A percentile compares a stretch with the other conserved stretches of the same genome.
These are phyloP conservation scores for Thymus mandschuricus DNA, from an alignment of 257 asterid species.

Conservation along the genomic window DNA sequence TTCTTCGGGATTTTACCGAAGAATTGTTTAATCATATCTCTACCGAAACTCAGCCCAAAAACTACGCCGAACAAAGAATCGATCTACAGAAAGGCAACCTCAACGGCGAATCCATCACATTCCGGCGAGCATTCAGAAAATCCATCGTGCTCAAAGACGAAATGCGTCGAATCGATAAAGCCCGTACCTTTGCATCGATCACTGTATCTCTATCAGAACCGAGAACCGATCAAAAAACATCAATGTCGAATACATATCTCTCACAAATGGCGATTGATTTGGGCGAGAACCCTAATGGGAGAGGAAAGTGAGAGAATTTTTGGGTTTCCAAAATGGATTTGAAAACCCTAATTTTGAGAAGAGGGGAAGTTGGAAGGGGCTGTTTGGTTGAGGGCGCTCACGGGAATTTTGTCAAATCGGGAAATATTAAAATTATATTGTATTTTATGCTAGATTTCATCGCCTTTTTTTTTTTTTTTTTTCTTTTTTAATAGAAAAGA, in stretches of 20 bases:
- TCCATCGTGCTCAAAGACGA: slow-evolving; percentile 24
- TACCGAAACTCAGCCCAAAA: slow-evolving; percentile 21
- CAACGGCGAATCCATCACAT: slow-evolving; percentile 25
- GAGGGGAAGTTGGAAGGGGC: slow-evolving; percentile 31
- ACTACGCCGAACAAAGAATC: slow-evolving; percentile 24
- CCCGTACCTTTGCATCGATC: slow-evolving; percentile 32
- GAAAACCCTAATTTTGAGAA: slow-evolving; percentile 47
- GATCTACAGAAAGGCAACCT: slow-evolving; percentile 27
- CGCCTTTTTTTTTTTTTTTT: too few relatives aligned
- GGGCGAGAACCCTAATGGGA: slow-evolving; percentile 34
- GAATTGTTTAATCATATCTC: slow-evolving; percentile 45
- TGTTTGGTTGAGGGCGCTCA: slow-evolving; percentile 23
- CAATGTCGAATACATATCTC: slow-evolving; percentile 15
- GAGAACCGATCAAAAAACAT: slow-evolving; percentile 23
- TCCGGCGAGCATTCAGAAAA: slow-evolving; percentile 27
- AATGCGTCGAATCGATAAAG: slow-evolving; percentile 28
- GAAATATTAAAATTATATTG: not conserved
- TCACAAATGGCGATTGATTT: slow-evolving; percentile 8
- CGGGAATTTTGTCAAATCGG: not conserved
- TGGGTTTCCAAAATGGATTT: slow-evolving; percentile 38
- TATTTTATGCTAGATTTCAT: too few relatives aligned
- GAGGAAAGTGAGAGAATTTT: slow-evolving; percentile 20
- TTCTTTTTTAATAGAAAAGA: too few relatives aligned
- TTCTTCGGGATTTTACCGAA: slow-evolving; percentile 51
- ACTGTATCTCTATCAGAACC: slow-evolving; percentile 2